Base-by-base conservation (phyloP, 2,329 filamentous ascomycete species). In the Aspergillus glaucus region DNA sequence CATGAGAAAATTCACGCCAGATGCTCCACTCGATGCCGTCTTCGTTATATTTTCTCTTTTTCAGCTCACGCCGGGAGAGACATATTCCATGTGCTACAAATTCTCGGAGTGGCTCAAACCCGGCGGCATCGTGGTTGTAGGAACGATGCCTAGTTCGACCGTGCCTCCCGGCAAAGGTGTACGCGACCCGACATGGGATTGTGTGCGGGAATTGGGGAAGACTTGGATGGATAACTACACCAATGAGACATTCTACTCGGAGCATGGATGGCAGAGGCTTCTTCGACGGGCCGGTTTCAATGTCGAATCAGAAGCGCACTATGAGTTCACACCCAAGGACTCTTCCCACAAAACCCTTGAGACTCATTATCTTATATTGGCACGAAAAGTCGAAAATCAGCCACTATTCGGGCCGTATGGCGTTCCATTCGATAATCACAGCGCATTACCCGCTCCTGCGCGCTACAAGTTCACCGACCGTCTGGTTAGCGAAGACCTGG, bases 41-140 rank as follows among this genome's bases (percentile, higher is more conserved):
- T 53, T 57, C 37, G 52, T 46, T 15, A 43, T 56, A 10, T 44
- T 46, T 26, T 55, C 54, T 2, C 46, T 57, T 14, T 56, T 44
- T 36, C 50, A 53, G 34, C 26, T 56, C 22, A 26, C 48, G 1
- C 54, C 52, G 6, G 44, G 43, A 22, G 54, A 57, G 17, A 32
- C 42, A 3, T 46, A 50, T 30, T 49, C 44, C 3, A 41, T 55
- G 24, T 22, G 51, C 10, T 50, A 43, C 19, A 43, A 34, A 26
- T 56, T 54, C 17, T 19, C 54, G 1, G 44, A 56, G 32, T 56
- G 55, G 55, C 22, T 57, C 8, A 34, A 47, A 32, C 22, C 12
- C 2, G 55, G 48, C 7, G 54, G 52, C 2, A 26, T 51, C 37
- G 14, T 57, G 14, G 46, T 51, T 3, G 26, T 57, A 6, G 52